Evolutionary conservation across 139 green algal genomes (phyloP).

Genomic region (Coelastrella sp.): DNA sequence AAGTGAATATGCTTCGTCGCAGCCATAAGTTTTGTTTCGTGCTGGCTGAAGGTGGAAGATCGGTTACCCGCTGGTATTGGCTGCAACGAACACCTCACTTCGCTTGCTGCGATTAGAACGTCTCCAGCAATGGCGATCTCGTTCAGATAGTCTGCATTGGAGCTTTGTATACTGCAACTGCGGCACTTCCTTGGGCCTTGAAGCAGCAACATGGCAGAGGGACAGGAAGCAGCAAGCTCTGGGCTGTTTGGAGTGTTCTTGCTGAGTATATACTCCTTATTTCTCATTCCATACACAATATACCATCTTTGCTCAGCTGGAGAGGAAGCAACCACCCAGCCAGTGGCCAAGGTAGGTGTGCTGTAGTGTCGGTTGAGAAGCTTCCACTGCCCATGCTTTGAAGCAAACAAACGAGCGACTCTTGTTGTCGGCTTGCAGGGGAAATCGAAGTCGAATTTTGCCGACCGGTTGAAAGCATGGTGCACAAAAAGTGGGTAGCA

Average conservation of each 20-base stretch:
- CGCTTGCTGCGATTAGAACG: no score
- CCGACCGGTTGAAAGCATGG: slow-evolving; percentile 9
- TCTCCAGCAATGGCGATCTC: no score
- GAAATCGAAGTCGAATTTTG: slow-evolving; percentile 43
- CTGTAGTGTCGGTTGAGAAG: background rate
- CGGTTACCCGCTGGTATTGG: background rate
- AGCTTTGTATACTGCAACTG: no score
- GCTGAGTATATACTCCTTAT: slow-evolving; percentile 77
- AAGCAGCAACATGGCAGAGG: slow-evolving; percentile 10
- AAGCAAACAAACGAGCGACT: background rate
- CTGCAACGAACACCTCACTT: background rate
- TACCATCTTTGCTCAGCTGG: slow-evolving; percentile 63
- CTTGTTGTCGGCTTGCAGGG: slow-evolving; percentile 14
- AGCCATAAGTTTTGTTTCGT: background rate
- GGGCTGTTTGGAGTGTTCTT: slow-evolving; percentile 86
- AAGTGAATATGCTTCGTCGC: no score
- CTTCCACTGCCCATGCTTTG: no score
- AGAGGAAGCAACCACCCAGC: slow-evolving; percentile 48
- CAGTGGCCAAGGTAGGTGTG: slow-evolving; percentile 43
- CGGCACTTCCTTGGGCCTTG: no score
- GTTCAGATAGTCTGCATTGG: no score
- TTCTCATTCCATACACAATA: slow-evolving; percentile 86
- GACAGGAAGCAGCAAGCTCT: slow-evolving; percentile 52
- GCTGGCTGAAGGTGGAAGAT: background rate
- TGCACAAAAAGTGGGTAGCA: slow-evolving; percentile 49